Conservation (phyloP, 148 eudicot genomes). For the Linanthus parryae region DNA sequence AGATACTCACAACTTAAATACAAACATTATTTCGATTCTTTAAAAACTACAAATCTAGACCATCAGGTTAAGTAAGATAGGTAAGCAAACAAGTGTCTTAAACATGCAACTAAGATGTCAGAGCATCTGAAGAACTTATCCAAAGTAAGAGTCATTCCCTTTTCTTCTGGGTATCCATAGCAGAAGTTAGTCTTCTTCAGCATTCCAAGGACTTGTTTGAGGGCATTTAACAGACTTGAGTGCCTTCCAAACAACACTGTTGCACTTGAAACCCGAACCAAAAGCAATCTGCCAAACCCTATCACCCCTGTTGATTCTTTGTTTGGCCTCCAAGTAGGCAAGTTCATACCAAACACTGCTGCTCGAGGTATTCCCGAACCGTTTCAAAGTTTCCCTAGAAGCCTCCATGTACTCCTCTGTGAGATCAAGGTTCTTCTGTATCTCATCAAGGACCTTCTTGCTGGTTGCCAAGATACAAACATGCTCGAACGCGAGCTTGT, state of each 20-base stretch:
- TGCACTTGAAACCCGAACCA: conserved; percentile 78
- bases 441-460: conserved; percentile 54
- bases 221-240: conserved; percentile 29
- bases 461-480: conserved; percentile 63
- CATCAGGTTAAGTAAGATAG: too few species aligned
- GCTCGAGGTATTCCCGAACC: conserved; percentile 80
- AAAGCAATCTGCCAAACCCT: conserved; percentile 62
- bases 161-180: too few species aligned
- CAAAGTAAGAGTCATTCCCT: too few species aligned
- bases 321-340: conserved; percentile 54
- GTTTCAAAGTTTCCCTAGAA: conserved; percentile 59
- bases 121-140: too few species aligned
- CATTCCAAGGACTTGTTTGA: conserved; percentile 46
- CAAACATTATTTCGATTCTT: too few species aligned
- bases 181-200: too few species aligned
- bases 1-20: too few species aligned
- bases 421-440: conserved; percentile 57
- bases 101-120: too few species aligned
- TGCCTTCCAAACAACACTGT: conserved; percentile 72
- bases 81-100: too few species aligned
- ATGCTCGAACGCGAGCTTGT: conserved; percentile 71
- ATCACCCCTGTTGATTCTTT: conserved; percentile 45
- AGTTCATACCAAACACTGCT: conserved; percentile 90
- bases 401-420: conserved; percentile 69
- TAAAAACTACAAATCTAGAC: too few species aligned